Evolutionary conservation across 1,284 basidiomycete species (phyloP).

Genomic region (Grifola frondosa): DNA sequence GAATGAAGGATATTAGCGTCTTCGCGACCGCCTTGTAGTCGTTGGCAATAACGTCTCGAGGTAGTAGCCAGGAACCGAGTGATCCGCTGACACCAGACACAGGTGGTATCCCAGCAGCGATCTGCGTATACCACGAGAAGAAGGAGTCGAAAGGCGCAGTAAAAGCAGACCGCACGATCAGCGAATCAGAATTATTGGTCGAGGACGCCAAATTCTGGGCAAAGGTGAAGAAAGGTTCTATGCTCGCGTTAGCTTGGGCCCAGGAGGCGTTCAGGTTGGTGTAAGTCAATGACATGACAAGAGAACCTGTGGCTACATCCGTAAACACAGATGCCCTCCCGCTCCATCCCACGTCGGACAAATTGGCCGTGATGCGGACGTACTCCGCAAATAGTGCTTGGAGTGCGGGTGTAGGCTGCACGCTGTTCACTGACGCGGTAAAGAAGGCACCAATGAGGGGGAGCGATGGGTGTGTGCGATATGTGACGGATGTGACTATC

Average conservation of each 20-base stretch:
- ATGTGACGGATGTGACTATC: slow-evolving; percentile 41
- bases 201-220: slow-evolving; percentile 22
- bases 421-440: slow-evolving; percentile 22
- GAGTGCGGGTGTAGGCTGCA: slow-evolving; percentile 9
- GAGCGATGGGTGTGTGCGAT: slow-evolving; percentile 34
- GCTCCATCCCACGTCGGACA: slow-evolving; percentile 24
- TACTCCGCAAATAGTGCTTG: slow-evolving; percentile 19
- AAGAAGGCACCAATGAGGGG: slow-evolving; percentile 28
- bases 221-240: slow-evolving; percentile 32
- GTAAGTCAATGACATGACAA: slow-evolving; percentile 19
- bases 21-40: slow-evolving; percentile 31
- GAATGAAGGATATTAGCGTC: slow-evolving; percentile 26
- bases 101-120: slow-evolving; percentile 8
- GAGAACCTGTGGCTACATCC: slow-evolving; percentile 4
- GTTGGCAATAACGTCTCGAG: slow-evolving; percentile 31
- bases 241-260: slow-evolving; percentile 32
- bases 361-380: slow-evolving; percentile 15
- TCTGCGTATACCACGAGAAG: slow-evolving; percentile 24
- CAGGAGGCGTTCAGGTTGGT: slow-evolving; percentile 36
- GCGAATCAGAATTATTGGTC: slow-evolving; percentile 12
- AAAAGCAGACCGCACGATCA: slow-evolving; percentile 15
- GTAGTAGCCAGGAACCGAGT: slow-evolving; percentile 38
- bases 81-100: slow-evolving; percentile 24
- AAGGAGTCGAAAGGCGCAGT: slow-evolving; percentile 26
- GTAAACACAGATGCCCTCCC: slow-evolving; percentile 14